Base-by-base conservation (phyloP, 345 rosid species). In the Rhodamnia rubescens region DNA sequence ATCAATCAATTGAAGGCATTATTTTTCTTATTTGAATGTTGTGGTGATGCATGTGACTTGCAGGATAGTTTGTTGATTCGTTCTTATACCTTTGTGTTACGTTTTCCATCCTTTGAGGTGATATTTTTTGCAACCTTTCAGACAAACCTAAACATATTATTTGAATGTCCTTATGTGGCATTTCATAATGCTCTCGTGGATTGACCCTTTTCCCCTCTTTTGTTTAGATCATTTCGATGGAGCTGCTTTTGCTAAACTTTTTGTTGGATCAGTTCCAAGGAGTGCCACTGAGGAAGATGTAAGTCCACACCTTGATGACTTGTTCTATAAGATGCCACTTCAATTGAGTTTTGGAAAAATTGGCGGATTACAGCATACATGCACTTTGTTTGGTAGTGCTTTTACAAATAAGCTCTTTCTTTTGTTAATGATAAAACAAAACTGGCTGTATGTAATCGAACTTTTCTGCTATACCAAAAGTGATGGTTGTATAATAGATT, bases 201-300 rank as follows among this genome's bases (percentile, higher is more conserved):
- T 64, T 86, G 89, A 88, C 84, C 86, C 27, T 29, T 82, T 82
- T 44, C 84, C 11, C 36, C 54, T 78, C 47, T 26, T 84, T 54
- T 84, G 82, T 81, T 32, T 91, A 95, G 96, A 95, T 87, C 89
- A 89, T 83, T 87, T 53, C 53, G 92, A 87, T 82, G 89, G 91
- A 74, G 91, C 91, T 75, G 90, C 88, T 85, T 86, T 92, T 86
- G 98, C 98, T 84, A 97, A 97, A 91, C 98, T 96, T 86, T 97
- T 97, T 92, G 97, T 97, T 87, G 99, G 99, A 81, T 97, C 99
- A 11, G 99, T 97, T 88, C 99, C 99, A 42, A 93, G 95, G 91
- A 93, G 97, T 83, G 93, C 94, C 50, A 84, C 86, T 42, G 99
- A 97, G 87, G 93, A 93, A 84, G 99, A 97, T 88, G 99, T 97